Evolutionary conservation across 192 early-diverging fungal species (phyloP).

Genomic region (Umbelopsis vinacea): DNA sequence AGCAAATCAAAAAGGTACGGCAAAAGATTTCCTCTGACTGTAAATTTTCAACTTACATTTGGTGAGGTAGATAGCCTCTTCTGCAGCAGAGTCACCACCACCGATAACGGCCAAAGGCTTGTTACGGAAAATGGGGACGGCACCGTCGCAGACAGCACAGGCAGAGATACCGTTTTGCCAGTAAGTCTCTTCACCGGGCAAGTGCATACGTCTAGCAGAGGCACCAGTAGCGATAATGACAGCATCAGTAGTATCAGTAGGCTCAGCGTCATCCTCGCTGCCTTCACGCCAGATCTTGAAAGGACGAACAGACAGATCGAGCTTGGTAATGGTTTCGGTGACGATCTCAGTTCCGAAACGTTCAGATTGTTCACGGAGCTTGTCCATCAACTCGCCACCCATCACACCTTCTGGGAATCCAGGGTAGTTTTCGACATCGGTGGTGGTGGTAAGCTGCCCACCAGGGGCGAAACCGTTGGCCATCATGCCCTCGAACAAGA

Average conservation of each 20-base stretch:
- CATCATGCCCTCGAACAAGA: slow-evolving; percentile 97
- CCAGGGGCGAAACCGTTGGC: slow-evolving; percentile 78
- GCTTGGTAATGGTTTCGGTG: slow-evolving; percentile 88
- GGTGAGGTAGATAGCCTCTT: slow-evolving; percentile 96
- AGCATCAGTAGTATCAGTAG: slow-evolving; percentile 79
- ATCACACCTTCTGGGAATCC: slow-evolving; percentile 93
- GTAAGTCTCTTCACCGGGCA: slow-evolving; percentile 89
- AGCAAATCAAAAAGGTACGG: too few relatives aligned
- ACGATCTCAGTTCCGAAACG: slow-evolving; percentile 86
- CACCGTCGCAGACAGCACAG: slow-evolving; percentile 99
- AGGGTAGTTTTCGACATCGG: slow-evolving; percentile 95
- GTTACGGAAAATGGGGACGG: slow-evolving; percentile 96
- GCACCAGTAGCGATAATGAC: slow-evolving; percentile 98
- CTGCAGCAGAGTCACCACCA: slow-evolving; percentile 94
- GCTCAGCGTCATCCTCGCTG: slow-evolving; percentile 68
- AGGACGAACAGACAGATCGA: slow-evolving; percentile 81
- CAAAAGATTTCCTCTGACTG: too few relatives aligned
- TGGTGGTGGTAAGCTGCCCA: slow-evolving; percentile 89
- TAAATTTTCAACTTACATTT: slow-evolving; percentile 64
- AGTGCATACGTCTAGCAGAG: slow-evolving; percentile 91
- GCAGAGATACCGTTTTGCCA: slow-evolving; percentile 99
- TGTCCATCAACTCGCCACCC: slow-evolving; percentile 87
- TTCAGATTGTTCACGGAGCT: slow-evolving; percentile 83
- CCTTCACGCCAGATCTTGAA: slow-evolving; percentile 90
- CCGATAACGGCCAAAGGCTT: slow-evolving; percentile 95